Base-by-base conservation (phyloP, 2,329 filamentous ascomycete genomes). In the Xylariaceae sp. region DNA sequence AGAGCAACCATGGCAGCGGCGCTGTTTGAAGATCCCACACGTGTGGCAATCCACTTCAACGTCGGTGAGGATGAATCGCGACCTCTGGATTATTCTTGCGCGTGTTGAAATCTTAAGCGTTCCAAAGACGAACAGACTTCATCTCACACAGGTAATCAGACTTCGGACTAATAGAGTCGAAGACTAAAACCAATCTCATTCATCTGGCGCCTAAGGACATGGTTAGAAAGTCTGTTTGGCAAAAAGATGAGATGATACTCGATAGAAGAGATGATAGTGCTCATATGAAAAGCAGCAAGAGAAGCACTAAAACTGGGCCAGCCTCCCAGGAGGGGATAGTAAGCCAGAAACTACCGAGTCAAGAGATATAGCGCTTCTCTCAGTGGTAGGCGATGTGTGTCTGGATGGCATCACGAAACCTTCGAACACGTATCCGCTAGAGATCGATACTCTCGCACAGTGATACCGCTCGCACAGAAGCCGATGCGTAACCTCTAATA, bases 1-100 rank as follows among this genome's bases (percentile, higher is more conserved):
- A 43, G 18, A 35, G 36, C 16, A 41, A 42, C 45, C 56, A 58
- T 58, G 21, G 9, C 33, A 10, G 24, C 18, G 36, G 30, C 9
- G 15, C 32, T 23, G 24, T 5, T 15, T 26, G 6, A 23, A 33
- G 24, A 3, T 30, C 10, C 7, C 24, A 15, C 10, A 18, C 29
- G 7, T 3, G 33, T 5, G 21, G 16, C 7, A 15, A 16, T 40
- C 7, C 11, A 10, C n/a, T 37, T 11, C 15, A 27, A 21, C 15
- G 32, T 29, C 11, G 26, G 15, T 11, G 11, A 10, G 21, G 35
- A 37, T 18, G n/a, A 18, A 10, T 23, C 18, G 40, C 15, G 30
- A 29, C 18, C 18, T 10, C n/a, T 21, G 24, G 10, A 6, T 37
- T 13, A 13, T 37, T 29, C 7, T n/a, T 2, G 27, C 23, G 18